Evolutionary conservation across 495 filamentous ascomycete genomes (phyloP).

Genomic region (Neurospora intermedia): DNA sequence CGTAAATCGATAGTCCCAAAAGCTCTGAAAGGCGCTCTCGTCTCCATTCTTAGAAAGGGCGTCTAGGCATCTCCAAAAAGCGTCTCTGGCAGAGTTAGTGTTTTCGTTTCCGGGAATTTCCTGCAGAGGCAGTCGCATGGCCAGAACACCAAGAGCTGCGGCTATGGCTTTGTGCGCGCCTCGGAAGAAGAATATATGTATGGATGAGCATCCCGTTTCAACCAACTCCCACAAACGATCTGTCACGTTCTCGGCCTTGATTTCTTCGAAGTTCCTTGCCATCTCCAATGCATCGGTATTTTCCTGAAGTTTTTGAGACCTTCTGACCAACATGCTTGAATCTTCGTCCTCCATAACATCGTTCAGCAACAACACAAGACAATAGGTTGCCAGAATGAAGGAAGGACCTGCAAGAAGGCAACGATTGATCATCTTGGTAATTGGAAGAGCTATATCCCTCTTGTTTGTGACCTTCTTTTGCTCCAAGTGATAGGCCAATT

Average conservation of each 20-base stretch:
- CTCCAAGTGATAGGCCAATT: no score
- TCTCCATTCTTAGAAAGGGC: background rate
- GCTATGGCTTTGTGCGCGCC: background rate
- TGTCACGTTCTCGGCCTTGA: background rate
- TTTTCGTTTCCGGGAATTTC: background rate
- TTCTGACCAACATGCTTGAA: no score
- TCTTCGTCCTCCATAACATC: background rate
- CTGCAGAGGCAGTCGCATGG: background rate
- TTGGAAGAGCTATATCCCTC: no score
- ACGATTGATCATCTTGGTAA: background rate
- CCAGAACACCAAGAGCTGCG: background rate
- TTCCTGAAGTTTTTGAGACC: no score
- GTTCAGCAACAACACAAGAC: background rate
- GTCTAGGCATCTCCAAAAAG: background rate
- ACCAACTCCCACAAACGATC: background rate
- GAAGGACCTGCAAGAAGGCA: background rate
- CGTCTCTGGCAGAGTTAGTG: background rate
- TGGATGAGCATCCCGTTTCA: background rate
- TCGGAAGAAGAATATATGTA: no score
- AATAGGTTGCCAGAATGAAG: background rate
- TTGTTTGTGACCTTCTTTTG: no score
- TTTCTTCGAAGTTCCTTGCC: background rate
- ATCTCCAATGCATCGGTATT: background rate
- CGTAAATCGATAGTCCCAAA: background rate
- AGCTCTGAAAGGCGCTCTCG: background rate